These are phyloP conservation scores for Paramecium tetraurelia DNA, from an alignment of 73 alveolate species.

Conservation along the genomic window DNA sequence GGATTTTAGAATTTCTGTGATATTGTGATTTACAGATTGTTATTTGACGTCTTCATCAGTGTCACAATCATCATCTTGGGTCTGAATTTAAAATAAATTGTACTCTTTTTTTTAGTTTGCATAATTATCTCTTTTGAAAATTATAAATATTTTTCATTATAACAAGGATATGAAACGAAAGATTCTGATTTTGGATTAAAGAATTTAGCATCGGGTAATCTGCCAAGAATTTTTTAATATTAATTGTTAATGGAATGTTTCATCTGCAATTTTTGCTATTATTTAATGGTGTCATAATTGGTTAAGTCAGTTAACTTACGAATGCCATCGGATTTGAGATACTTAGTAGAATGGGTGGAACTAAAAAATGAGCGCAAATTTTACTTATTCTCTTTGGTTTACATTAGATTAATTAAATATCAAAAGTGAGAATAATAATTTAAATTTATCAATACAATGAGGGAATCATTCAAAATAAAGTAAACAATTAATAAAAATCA, in stretches of 20 bases:
- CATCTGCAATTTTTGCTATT: background rate
- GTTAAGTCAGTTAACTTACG: background rate
- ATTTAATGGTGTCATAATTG: background rate
- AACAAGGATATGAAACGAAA: background rate
- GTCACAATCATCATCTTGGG: background rate
- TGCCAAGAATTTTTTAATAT: background rate
- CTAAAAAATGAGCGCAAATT: slow-evolving; percentile 22
- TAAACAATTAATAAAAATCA: background rate
- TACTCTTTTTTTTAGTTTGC: slow-evolving; percentile 4
- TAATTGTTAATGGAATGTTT: background rate
- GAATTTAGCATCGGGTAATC: background rate
- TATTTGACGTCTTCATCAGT: background rate
- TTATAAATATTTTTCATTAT: background rate
- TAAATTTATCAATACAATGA: background rate
- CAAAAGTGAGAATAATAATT: background rate
- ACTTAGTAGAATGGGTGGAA: background rate
- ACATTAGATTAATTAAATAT: background rate
- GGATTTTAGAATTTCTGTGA: background rate
- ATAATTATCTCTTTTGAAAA: background rate
- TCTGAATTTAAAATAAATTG: background rate
- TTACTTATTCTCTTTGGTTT: background rate
- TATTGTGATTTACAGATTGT: background rate
- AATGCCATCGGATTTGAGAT: background rate
- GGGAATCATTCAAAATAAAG: background rate
- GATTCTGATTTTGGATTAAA: background rate